Percentiles rank a stretch among this genome's conserved stretches.
Conservation (phyloP, 306 rosid genomes). For the Cajanus cajan region DNA sequence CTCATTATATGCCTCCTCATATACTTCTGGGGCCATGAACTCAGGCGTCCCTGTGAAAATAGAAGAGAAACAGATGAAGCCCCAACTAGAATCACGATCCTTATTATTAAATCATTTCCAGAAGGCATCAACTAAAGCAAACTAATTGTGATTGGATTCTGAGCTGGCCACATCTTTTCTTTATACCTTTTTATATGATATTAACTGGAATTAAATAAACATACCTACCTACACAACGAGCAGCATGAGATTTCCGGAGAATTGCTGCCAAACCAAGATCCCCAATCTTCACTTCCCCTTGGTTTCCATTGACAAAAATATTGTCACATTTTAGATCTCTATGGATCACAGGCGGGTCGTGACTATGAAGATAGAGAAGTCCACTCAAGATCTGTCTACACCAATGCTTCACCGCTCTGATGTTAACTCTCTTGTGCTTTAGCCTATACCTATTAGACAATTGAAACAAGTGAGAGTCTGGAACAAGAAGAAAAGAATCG, state of each 20-base stretch:
- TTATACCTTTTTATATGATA: background rate
- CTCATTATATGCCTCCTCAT: slow-evolving; percentile 93
- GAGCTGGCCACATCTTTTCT: background rate
- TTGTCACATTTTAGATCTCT: slow-evolving; percentile 98
- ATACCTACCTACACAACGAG: slow-evolving; percentile 95
- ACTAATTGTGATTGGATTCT: background rate
- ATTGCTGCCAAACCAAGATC: slow-evolving; percentile 97
- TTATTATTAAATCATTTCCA: slow-evolving; percentile 5
- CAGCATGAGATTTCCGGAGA: slow-evolving; percentile 85
- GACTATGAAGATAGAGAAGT: slow-evolving; percentile 91
- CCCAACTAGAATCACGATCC: slow-evolving; percentile 2
- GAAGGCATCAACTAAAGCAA: slow-evolving; percentile 20
- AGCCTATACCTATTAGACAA: slow-evolving; percentile 64
- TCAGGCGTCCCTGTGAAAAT: slow-evolving; percentile 81
- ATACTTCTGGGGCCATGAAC: slow-evolving; percentile 99
- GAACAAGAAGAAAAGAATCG: slow-evolving; percentile 20
- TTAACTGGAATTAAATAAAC: slow-evolving; percentile 20
- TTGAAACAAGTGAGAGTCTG: background rate
- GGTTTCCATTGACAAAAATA: slow-evolving; percentile 89
- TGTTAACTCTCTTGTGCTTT: slow-evolving; percentile 84
- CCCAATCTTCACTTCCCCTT: slow-evolving; percentile 95
- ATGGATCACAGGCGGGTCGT: slow-evolving; percentile 92
- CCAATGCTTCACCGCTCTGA: slow-evolving; percentile 97
- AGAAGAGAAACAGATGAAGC: slow-evolving; percentile 21
- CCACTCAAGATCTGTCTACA: slow-evolving; percentile 92